A percentile compares a stretch with the other conserved stretches of the same genome.
phyloP scores from a whole-genome alignment of 1,284 basidiomycete species.

The Phlebopus sp. region DNA sequence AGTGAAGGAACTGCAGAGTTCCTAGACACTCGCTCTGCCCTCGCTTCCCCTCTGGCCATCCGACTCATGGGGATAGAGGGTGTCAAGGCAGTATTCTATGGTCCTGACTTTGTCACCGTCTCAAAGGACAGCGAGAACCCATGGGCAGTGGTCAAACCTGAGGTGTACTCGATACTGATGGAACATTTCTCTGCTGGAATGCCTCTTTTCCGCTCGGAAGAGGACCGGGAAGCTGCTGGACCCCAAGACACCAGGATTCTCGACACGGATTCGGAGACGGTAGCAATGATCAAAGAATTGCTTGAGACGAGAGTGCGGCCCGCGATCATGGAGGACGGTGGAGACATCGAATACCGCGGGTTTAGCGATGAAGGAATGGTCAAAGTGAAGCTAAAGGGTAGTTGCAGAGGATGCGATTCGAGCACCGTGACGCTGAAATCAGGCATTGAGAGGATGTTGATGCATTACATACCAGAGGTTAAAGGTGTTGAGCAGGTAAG shows the following conservation, averaged over 20 bases:
- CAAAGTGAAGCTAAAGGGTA: constrained; percentile 92
- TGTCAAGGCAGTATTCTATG: constrained; percentile 87
- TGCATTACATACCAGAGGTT: constrained; percentile 99
- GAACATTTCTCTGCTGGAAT: constrained; percentile 93
- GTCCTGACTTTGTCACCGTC: constrained; percentile 97
- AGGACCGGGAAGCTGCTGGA: constrained; percentile 75
- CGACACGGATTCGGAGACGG: constrained; percentile 95
- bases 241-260: constrained; percentile 95
- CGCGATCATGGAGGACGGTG: constrained; percentile 95
- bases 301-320: constrained; percentile 94
- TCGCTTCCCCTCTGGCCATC: constrained; percentile 88
- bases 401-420: constrained; percentile 91
- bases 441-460: constrained; percentile 97
- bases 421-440: constrained; percentile 94
- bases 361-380: constrained; percentile 71
- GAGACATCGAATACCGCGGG: constrained; percentile 83
- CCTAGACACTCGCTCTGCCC: constrained; percentile 81
- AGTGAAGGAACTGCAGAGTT: constrained; percentile 89
- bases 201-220: constrained; percentile 79
- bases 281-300: constrained; percentile 99
- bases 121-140: constrained; percentile 85
- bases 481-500: constrained; percentile 92
- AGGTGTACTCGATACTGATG: constrained; percentile 97
- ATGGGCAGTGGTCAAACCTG: constrained; percentile 96
- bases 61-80: constrained; percentile 93